Evolutionary conservation across 2,329 filamentous ascomycete species (phyloP), one percentile per base, ranked within the genome.

Genomic region (Colletotrichum scovillei): DNA sequence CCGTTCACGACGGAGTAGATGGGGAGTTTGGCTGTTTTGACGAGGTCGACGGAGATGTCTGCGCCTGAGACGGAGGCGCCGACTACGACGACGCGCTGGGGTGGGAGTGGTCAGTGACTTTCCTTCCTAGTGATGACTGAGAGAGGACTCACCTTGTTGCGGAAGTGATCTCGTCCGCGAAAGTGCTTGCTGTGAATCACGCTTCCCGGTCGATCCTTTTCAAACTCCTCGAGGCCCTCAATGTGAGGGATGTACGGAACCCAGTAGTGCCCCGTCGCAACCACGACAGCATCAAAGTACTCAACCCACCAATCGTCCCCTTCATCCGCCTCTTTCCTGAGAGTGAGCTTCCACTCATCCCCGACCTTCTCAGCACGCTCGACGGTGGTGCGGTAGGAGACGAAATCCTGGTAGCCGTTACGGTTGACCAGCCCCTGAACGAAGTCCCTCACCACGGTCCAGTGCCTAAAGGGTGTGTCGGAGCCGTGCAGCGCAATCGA

Each of bases 11-110:
- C 87, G 19, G 88, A 85, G 72, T 88, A 84, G 5, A 91, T 81
- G 0, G 89, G 89, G 0, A 80, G 76, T 55, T 86, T 78, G 0
- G 86, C 86, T 0, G 84, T 80, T 14, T 83, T 81, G 16, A 86
- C 80, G 2, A 91, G 82, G 65, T 89, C 87, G 69, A 88, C 86
- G 1, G 88, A 86, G 14, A 91, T 91, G 76, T 93, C 92, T 32
- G 89, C 87, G 0, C 88, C 91, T 0, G 91, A 93, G 3, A 92
- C 90, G 0, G 89, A 92, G 1, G 89, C 91, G 3, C 91, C 91
- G 1, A 93, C 89, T 0, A 91, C 86, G 0, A 93, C 83, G 0
- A 92, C 88, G 72, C 83, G 86, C 88, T 91, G 49, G 38, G 38
- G 12, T 35, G 32, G 1, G 32, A 12, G 32, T 35, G 32, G 14